These are phyloP conservation scores for Bryoerythrophyllum caledonicum DNA, from an alignment of 225 moss, liverwort and hornwort genomes.

Conservation along the genomic window DNA sequence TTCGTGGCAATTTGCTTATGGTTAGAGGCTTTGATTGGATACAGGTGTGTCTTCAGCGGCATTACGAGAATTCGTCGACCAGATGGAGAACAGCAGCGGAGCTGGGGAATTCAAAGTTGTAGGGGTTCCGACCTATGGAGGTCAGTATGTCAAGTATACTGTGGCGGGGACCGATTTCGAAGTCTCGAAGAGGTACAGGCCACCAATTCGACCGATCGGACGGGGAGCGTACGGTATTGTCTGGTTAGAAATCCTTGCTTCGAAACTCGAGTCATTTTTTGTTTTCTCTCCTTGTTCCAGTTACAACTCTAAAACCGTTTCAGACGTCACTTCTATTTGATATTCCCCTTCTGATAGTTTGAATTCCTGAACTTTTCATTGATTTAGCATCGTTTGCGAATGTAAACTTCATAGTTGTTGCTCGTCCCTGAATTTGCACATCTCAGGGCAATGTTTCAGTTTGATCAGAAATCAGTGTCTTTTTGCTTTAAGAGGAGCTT, in stretches of 20 bases:
- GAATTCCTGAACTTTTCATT: background rate
- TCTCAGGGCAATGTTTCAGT: background rate
- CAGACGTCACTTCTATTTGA: background rate
- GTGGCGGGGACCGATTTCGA: slow-evolving; percentile 89
- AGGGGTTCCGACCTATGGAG: slow-evolving; percentile 79
- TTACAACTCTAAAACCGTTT: background rate
- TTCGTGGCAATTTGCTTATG: slow-evolving; percentile 3
- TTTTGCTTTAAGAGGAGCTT: no score
- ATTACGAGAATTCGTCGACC: slow-evolving; percentile 18
- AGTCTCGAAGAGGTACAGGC: slow-evolving; percentile 69
- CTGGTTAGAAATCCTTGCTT: slow-evolving; percentile 48
- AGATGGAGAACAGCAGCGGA: slow-evolving; percentile 70
- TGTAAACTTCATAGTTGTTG: background rate
- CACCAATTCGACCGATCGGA: slow-evolving; percentile 85
- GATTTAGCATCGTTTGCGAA: slow-evolving; percentile 3
- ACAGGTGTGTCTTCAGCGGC: slow-evolving; percentile 7
- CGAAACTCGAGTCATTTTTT: slow-evolving; percentile 3
- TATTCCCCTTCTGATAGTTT: background rate
- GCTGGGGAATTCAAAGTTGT: slow-evolving; percentile 57
- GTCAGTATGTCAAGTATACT: slow-evolving; percentile 70
- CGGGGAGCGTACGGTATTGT: slow-evolving; percentile 97
- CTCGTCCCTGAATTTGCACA: background rate
- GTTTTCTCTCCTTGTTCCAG: background rate
- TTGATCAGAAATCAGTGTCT: background rate
- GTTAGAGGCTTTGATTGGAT: background rate